phyloP scores from a whole-genome alignment of 208 protist species.

The Herpetomonas samuelpessoai region DNA sequence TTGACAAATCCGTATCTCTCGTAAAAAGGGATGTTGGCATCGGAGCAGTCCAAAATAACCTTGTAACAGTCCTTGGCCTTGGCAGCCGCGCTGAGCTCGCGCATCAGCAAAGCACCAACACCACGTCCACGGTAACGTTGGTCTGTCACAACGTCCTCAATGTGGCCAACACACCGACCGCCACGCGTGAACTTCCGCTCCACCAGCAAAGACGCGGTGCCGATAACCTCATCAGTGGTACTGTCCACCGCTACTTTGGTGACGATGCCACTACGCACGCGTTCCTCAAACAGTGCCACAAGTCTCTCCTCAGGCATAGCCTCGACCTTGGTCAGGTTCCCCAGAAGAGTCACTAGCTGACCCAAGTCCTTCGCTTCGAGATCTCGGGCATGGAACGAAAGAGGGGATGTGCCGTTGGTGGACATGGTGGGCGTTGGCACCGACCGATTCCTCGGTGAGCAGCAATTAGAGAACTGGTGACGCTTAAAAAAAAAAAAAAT shows the following conservation, averaged over 20 bases:
- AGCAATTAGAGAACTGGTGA: too few species aligned
- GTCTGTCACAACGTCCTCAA: conserved; percentile 85
- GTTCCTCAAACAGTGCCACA: conserved; percentile 17
- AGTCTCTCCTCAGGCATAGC: conserved; percentile 13
- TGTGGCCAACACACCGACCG: conserved; percentile 68
- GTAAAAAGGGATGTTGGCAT: conserved; percentile 54
- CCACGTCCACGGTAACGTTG: conserved; percentile 47
- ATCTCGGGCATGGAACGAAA: conserved; percentile 16
- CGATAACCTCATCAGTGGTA: conserved; percentile 32
- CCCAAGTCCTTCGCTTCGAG: conserved; percentile 17
- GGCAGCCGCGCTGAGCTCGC: conserved; percentile 35
- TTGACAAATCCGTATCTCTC: conserved; percentile 56
- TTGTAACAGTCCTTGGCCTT: conserved; percentile 73
- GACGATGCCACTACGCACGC: conserved; percentile 29
- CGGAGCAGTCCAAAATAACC: conserved; percentile 76
- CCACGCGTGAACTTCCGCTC: conserved; percentile 79
- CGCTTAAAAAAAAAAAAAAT: background rate
- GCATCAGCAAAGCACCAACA: conserved; percentile 56
- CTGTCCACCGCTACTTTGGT: conserved; percentile 57
- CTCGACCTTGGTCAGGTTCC: conserved; percentile 28
- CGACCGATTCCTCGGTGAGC: background rate
- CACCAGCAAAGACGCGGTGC: conserved; percentile 72
- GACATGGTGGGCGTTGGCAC: background rate
- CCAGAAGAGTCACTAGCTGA: conserved; percentile 26
- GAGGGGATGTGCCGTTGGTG: background rate